Base-by-base conservation (phyloP, 2,329 filamentous ascomycete genomes). In the Blumeria hordei region DNA sequence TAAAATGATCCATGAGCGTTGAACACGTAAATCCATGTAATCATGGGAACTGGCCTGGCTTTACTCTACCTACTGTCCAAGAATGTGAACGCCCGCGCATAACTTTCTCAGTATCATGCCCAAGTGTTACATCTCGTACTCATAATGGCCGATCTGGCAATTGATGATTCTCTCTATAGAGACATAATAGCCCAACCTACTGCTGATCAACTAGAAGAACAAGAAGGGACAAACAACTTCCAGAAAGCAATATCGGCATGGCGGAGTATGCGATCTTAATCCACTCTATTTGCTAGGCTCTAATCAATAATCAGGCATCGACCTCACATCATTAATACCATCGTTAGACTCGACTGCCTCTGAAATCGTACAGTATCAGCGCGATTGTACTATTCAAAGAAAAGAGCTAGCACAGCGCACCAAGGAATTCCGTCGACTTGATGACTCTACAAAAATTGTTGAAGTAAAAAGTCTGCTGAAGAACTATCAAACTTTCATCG, bases 381-480 rank as follows among this genome's bases (percentile, higher is more conserved):
- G 88, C 62, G 92, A 96, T 68, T 86, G 90, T n/a, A 83, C 94
- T 4, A 82, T 95, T 0, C 90, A 98, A 67, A 78, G 92, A 54
- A 98, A 98, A 66, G 93, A 98, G 58, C 73, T 98, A 18, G 92
- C 93, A n/a, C 88, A 95, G 66, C 96, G 95, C 74, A 98, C 92
- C 0, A 98, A 98, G 65, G 90, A 96, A 63, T 98, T 96, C 62
- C 76, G 88, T 58, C 96, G 95, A 67, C 75, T 94, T 10, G 90
- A 96, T 62, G 88, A 98, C 72, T 72, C 83, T 10, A 78, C 77
- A 56, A 98, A 96, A 68, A 70, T 98, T 55, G 73, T 74, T 5
- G 92, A 98, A 67, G 80, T 94, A 71, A 98, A 96, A 69, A 79
- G 79, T 41, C 70, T 98, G 53, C 70, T 98, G 57, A 95, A 94